A percentile compares a stretch with the other conserved stretches of the same genome.
These are phyloP conservation scores for Metschnikowia shivogae DNA, from an alignment of 805 yeast genomes.

Conservation along the genomic window DNA sequence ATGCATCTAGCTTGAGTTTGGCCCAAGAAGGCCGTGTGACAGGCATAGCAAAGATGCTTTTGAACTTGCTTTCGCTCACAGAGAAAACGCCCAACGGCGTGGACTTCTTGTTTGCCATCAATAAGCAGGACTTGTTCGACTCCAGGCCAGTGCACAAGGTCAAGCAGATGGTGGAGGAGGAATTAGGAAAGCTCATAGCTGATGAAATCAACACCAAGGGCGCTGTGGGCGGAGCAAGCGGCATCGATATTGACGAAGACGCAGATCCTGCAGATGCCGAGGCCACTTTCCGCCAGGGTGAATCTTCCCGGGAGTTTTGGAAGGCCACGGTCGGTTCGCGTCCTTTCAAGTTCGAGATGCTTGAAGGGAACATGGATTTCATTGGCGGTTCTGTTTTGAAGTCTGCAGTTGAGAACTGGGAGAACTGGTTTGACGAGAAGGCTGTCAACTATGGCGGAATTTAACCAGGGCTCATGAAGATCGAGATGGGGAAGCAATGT, in stretches of 20 bases:
- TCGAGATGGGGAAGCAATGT: not conserved
- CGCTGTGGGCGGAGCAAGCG: constrained; percentile 28
- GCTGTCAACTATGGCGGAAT: constrained; percentile 49
- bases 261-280: constrained; percentile 32
- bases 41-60: constrained; percentile 54
- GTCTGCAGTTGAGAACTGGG: constrained; percentile 55
- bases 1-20: constrained; percentile 58
- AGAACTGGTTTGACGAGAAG: constrained; percentile 73
- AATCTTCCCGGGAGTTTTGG: constrained; percentile 46
- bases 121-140: constrained; percentile 82
- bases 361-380: constrained; percentile 73
- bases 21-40: constrained; percentile 29
- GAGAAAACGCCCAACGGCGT: constrained; percentile 67
- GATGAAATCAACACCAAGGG: constrained; percentile 33
- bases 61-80: constrained; percentile 55
- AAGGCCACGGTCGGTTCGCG: constrained; percentile 30
- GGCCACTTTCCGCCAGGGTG: constrained; percentile 24
- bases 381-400: constrained; percentile 68
- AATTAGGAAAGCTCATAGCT: constrained; percentile 53
- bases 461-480: not conserved
- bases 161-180: constrained; percentile 54
- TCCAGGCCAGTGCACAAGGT: constrained; percentile 68
- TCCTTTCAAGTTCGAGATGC: constrained; percentile 56
- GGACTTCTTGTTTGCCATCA: constrained; percentile 73
- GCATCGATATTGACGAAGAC: constrained; percentile 35